phyloP scores from a whole-genome alignment of 1,284 basidiomycete species.

The Pseudomicrostroma phylloplanum region DNA sequence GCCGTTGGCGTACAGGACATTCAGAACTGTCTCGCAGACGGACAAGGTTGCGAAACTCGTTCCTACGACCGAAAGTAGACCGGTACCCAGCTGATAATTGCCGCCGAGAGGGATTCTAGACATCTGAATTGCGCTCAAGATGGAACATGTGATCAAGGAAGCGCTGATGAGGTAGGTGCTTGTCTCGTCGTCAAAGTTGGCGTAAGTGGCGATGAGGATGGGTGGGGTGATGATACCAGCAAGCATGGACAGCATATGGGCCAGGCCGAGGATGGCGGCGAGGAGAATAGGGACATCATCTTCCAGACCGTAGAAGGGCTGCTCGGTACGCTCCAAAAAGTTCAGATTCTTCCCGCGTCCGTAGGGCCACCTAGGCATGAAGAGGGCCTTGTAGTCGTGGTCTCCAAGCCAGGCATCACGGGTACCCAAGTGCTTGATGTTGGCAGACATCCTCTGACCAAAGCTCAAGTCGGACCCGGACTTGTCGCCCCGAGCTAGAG shows the following conservation, averaged over 20 bases:
- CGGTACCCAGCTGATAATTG: conserved; percentile 67
- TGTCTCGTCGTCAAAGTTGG: conserved; percentile 50
- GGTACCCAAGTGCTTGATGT: conserved; percentile 11
- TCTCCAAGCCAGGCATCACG: conserved; percentile 33
- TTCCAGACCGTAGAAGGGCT: conserved; percentile 40
- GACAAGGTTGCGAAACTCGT: conserved; percentile 75
- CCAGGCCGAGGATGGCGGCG: conserved; percentile 53
- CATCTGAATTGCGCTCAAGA: conserved; percentile 70
- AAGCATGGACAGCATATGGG: conserved; percentile 74
- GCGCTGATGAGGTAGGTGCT: conserved; percentile 76
- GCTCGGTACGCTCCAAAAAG: conserved; percentile 15
- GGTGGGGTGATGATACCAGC: conserved; percentile 70
- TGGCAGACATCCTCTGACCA: neutral
- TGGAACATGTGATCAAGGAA: conserved; percentile 64
- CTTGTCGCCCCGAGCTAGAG: too few relatives aligned
- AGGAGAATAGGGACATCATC: conserved; percentile 33
- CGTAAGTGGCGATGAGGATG: conserved; percentile 58
- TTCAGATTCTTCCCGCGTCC: conserved; percentile 12
- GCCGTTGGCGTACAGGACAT: conserved; percentile 69
- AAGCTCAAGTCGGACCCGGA: too few relatives aligned
- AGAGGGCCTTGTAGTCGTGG: conserved; percentile 31
- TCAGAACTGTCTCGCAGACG: conserved; percentile 63
- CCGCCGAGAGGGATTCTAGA: conserved; percentile 58
- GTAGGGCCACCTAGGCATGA: conserved; percentile 35
- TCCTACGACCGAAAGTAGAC: conserved; percentile 74